Evolutionary conservation across 176 grass and related monocot species (phyloP).

Genomic region (Panicum miliaceum): DNA sequence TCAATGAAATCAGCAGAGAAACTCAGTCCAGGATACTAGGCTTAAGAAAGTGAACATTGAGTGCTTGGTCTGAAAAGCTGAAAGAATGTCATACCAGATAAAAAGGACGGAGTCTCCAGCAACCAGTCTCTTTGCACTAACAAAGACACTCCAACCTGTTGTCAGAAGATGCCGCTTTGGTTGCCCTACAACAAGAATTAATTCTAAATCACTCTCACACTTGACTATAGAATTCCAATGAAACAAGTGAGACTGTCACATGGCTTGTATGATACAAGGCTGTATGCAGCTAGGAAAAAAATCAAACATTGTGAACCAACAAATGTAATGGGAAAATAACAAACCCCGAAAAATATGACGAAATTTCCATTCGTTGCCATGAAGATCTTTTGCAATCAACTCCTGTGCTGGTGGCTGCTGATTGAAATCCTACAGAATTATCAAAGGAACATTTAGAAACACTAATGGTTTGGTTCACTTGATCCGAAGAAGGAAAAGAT

Average conservation of each 20-base stretch:
- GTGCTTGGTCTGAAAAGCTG: background rate
- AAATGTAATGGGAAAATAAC: slow-evolving; percentile 26
- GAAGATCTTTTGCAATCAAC: slow-evolving; percentile 87
- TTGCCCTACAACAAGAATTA: slow-evolving; percentile 69
- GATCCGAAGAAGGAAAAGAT: slow-evolving; percentile 27
- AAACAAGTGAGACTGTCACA: background rate
- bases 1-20: slow-evolving; percentile 28
- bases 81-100: slow-evolving; percentile 71
- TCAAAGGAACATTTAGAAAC: slow-evolving; percentile 42
- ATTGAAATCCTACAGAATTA: slow-evolving; percentile 79
- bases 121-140: slow-evolving; percentile 95
- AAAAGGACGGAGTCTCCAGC: slow-evolving; percentile 98
- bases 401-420: slow-evolving; percentile 95
- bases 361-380: slow-evolving; percentile 98
- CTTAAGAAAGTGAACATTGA: slow-evolving; percentile 8
- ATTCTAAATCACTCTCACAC: slow-evolving; percentile 28
- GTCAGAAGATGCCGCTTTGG: slow-evolving; percentile 98
- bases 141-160: slow-evolving; percentile 95
- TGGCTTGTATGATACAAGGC: background rate
- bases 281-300: background rate
- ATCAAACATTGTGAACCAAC: slow-evolving; percentile 1
- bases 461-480: slow-evolving; percentile 12
- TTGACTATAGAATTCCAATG: slow-evolving; percentile 14
- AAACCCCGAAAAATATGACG: slow-evolving; percentile 94
- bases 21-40: background rate